Evolutionary conservation across 345 rosid genomes (phyloP), one percentile per base, ranked within the genome.

Genomic region (Syzygium grande): DNA sequence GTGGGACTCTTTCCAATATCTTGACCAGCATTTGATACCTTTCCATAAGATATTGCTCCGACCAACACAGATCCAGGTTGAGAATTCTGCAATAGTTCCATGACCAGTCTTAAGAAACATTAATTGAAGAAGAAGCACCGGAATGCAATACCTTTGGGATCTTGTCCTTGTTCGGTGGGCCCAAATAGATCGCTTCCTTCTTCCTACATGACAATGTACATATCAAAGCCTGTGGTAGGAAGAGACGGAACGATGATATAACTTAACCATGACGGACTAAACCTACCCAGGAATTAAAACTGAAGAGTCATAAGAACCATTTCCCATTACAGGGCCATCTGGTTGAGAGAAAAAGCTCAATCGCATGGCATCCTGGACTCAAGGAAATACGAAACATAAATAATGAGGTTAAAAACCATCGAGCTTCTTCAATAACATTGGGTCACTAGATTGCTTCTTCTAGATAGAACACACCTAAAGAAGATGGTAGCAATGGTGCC

Each of bases 261-360:
- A 87, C 56, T 51, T 51, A 86, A 89, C 84, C 84, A 84, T 85
- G 87, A 79, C 53, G 46, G 86, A 30, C 52, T 52, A 87, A 88
- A 87, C 90, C 84, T 95, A 96, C 99, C 99, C 98, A 63, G 97
- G 99, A 92, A 94, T 90, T 90, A 96, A 91, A 91, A 91, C 85
- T 85, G 99, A 94, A 88, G 99, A 93, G 84, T 96, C 93, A 89
- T 91, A 98, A 90, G 96, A 88, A 87, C 99, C 98, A 91, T 95
- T 96, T 89, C 98, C 99, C 92, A 92, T 95, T 88, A 96, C 89
- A 41, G 98, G 94, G 58, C 99, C 99, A 94, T 98, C 99, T 86
- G 99, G 99, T 94, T 96, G 95, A 87, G 98, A 93, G 94, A 93
- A 95, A 88, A 96, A 95, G 92, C 88, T 94, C 93, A 98, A 90